Evolutionary conservation across 108 stramenopile species (phyloP), one percentile per base, ranked within the genome.

Genomic region (Stephanodiscus triporus): DNA sequence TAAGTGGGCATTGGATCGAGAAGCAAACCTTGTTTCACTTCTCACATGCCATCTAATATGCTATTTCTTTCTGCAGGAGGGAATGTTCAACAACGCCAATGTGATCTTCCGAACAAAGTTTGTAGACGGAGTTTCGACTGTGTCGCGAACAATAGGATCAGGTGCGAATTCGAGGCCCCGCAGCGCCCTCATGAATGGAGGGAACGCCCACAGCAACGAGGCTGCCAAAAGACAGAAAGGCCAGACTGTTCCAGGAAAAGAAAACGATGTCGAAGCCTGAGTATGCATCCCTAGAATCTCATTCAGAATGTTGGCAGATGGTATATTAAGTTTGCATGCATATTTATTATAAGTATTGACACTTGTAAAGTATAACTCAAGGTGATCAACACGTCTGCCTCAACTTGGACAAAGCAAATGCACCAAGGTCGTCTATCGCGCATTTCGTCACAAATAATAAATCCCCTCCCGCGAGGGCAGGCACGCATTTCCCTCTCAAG

Each of bases 1-100:
- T 91, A 75, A 89, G 93, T 88, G 87, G 86, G 84, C 69, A 88
- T 84, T 67, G 87, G 42, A 20, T 47, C 29, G n/a, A 29, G 7
- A 43, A 9, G 56, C 0, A 27, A 14, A 26, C 23, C 32, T n/a
- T 27, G 17, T 57, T 49, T 45, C 22, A 50, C 56, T 17, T 57
- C n/a, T 57, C 0, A 8, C 9, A 57, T 17, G 56, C 24, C 56
- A 57, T 30, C 27, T 29, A 57, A 57, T 11, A 32, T 57, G 56
- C 56, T 91, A 38, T 87, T 90, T 17, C 80, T 80, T 49, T 80
- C 97, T 34, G 63, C 93, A 99, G 87, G 98, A 99, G 85, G 99
- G 99, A 30, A 99, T 99, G 99, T 99, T 99, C 91, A 98, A 98
- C 81, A 99, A 99, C 83, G 99, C 99, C 48, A 99, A 98, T 85